phyloP scores from a whole-genome alignment of 306 rosid genomes.

The Prinsepia uniflora region DNA sequence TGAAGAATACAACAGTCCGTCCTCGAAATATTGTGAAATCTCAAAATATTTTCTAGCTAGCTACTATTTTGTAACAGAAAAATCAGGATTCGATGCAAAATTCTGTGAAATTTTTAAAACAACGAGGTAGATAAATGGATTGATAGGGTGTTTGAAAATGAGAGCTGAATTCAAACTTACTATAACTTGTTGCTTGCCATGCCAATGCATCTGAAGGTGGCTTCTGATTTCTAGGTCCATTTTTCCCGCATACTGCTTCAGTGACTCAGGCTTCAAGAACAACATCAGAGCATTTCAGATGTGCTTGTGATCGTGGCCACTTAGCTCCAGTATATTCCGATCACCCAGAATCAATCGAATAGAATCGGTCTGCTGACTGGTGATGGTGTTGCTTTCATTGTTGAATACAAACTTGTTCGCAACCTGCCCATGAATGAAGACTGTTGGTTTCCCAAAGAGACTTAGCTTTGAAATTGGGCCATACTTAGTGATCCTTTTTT shows the following conservation, averaged over 20 bases:
- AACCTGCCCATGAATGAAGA: constrained; percentile 60
- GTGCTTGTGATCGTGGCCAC: constrained; percentile 57
- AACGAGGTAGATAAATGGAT: too few species aligned
- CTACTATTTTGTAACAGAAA: too few species aligned
- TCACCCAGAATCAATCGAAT: constrained; percentile 50
- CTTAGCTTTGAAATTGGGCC: constrained; percentile 70
- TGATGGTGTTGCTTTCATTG: constrained; percentile 9
- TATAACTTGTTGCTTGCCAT: constrained; percentile 48
- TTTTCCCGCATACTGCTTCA: constrained; percentile 53
- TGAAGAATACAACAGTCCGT: too few species aligned
- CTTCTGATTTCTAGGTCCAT: constrained; percentile 55
- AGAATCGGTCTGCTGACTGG: constrained; percentile 49
- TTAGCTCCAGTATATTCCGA: constrained; percentile 42
- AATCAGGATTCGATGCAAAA: too few species aligned
- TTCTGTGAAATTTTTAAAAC: too few species aligned
- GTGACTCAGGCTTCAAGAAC: constrained; percentile 73
- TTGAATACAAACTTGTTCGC: constrained; percentile 64
- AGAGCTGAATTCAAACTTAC: constrained; percentile 20
- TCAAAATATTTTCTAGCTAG: too few species aligned
- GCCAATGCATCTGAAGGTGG: constrained; percentile 67
- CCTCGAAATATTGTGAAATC: too few species aligned
- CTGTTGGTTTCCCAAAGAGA: constrained; percentile 69
- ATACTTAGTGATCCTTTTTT: constrained; percentile 48
- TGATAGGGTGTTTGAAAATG: too few species aligned
- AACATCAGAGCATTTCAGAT: constrained; percentile 56